Conservation (phyloP, 257 asterid species). For the Apocynum venetum region DNA sequence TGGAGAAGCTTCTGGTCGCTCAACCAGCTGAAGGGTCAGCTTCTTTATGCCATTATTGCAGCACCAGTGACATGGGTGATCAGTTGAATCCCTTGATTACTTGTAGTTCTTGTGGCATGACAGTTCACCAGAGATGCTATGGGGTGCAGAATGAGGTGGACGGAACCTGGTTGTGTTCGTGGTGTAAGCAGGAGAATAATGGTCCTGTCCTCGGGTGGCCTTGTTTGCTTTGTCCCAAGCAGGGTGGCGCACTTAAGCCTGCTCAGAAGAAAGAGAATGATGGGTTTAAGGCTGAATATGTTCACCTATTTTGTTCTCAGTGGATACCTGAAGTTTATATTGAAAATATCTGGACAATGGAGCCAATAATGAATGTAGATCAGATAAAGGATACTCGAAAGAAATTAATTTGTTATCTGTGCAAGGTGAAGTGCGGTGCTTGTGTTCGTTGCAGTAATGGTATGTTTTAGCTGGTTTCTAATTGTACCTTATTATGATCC, state of each 20-base stretch:
- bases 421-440: slow-evolving; percentile 94
- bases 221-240: slow-evolving; percentile 81
- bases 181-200: slow-evolving; percentile 65
- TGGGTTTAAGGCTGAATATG: slow-evolving; percentile 42
- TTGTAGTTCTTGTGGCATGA: slow-evolving; percentile 72
- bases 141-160: slow-evolving; percentile 86
- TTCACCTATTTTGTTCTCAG: slow-evolving; percentile 92
- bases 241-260: slow-evolving; percentile 92
- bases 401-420: slow-evolving; percentile 74
- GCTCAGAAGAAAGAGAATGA: slow-evolving; percentile 39
- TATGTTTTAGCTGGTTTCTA: slow-evolving; percentile 58
- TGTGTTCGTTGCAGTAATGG: slow-evolving; percentile 98
- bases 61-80: slow-evolving; percentile 56
- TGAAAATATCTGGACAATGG: slow-evolving; percentile 82
- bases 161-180: slow-evolving; percentile 76
- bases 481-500: slow-evolving; percentile 35
- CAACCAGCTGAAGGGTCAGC: slow-evolving; percentile 68
- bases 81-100: slow-evolving; percentile 63
- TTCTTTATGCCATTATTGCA: slow-evolving; percentile 83
- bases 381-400: slow-evolving; percentile 65
- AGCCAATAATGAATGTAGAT: slow-evolving; percentile 69
- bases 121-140: slow-evolving; percentile 91
- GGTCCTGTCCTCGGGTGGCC: slow-evolving; percentile 40
- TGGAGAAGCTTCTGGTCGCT: slow-evolving; percentile 81
- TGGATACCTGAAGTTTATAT: slow-evolving; percentile 93